These are phyloP conservation scores for Cyclotella baltica DNA, from an alignment of 108 stramenopile species.

Conservation along the genomic window DNA sequence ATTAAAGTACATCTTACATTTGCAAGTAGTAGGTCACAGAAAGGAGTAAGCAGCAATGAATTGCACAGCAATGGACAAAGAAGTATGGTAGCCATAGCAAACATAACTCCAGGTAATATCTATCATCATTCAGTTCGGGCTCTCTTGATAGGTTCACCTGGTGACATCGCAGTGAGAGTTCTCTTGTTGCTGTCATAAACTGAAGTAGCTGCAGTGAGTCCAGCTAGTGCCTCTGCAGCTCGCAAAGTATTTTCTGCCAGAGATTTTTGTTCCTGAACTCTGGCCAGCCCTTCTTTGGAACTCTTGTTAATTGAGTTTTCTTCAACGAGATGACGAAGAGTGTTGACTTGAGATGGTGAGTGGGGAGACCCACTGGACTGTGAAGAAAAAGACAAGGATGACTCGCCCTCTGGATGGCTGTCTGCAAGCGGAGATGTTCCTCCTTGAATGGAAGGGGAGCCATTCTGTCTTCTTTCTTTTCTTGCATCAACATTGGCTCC, in stretches of 20 bases:
- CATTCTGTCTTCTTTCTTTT: slow-evolving; percentile 33
- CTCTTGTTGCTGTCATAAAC: neutral
- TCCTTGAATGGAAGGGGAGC: neutral
- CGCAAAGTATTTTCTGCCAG: neutral
- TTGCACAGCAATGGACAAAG: no score
- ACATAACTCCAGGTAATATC: no score
- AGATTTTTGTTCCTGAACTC: slow-evolving; percentile 19
- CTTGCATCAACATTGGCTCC: slow-evolving; percentile 49
- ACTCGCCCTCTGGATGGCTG: neutral
- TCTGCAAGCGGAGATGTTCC: neutral
- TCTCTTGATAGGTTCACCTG: neutral
- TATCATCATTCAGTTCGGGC: neutral
- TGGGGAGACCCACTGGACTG: slow-evolving; percentile 22
- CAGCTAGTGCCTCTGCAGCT: slow-evolving; percentile 1
- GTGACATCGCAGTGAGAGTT: neutral
- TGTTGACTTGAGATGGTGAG: slow-evolving; percentile 47
- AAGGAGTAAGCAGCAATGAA: no score
- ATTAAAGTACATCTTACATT: no score
- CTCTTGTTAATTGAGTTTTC: slow-evolving; percentile 60
- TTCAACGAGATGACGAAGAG: slow-evolving; percentile 64
- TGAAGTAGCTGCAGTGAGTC: neutral
- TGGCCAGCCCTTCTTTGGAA: slow-evolving; percentile 39
- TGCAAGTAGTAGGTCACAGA: no score
- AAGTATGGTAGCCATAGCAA: no score
- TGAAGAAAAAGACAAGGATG: slow-evolving; percentile 22